Base-by-base conservation (phyloP, 345 rosid genomes). In the Lepidium sativum region DNA sequence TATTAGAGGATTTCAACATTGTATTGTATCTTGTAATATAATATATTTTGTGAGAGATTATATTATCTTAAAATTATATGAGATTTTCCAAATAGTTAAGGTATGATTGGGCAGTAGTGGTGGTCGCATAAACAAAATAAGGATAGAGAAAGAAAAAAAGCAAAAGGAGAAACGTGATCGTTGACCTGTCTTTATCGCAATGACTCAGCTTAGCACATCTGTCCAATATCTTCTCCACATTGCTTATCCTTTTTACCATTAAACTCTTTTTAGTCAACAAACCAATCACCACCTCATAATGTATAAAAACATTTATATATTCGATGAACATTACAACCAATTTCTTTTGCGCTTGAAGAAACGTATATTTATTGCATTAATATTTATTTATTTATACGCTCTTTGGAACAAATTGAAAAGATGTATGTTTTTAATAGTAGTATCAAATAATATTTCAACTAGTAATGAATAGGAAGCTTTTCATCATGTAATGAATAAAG, bases 181-280 rank as follows among this genome's bases (percentile, higher is more conserved):
- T 69, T 69, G 73, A 69, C 67, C 45, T 51, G 54, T 60, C 65
- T 37, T 60, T 39, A 21, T 69, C 67, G 20, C 29, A 60, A 16
- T 52, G 73, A 69, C 47, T 69, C 61, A 51, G 47, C 67, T 15
- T 43, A 12, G 32, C 61, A 60, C 47, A 52, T 60, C 54, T 34
- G 37, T 33, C 45, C 39, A 32, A 15, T 41, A 32, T 60, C 47
- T 53, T 52, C 67, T 15, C 15, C 73, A 27, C 31, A 1, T 14
- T 41, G 23, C 20, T 52, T 41, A 52, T 69, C 25, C 61, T 31
- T 60, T 27, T 69, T 67, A 69, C 12, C 11, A 32, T 51, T 50
- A 1, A 40, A 51, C 21, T 40, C 27, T 18, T 50, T 33, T n/a
- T n/a, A 41, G 51, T 65, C 60, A 65, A 29, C 60, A 2, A 50